A percentile compares a stretch with the other conserved stretches of the same genome.
These are phyloP conservation scores for Pseudopithomyces maydicus DNA, from an alignment of 2,329 filamentous ascomycete species.

Conservation along the genomic window DNA sequence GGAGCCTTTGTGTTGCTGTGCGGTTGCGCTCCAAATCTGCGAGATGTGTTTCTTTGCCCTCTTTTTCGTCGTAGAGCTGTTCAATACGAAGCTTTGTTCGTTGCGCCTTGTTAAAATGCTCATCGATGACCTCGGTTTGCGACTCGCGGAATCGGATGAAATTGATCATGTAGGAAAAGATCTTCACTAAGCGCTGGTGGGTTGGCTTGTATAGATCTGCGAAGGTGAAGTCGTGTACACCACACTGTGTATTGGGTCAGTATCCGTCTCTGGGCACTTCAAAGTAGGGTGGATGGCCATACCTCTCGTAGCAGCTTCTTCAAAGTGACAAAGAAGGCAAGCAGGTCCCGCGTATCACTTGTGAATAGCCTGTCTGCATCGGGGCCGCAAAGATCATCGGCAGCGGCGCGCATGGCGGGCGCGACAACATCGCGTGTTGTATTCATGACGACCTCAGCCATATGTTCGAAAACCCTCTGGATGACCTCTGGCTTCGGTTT, in stretches of 20 bases:
- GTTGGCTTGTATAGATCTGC: conserved; percentile 90
- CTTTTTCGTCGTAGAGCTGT: conserved; percentile 80
- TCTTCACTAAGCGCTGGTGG: conserved; percentile 86
- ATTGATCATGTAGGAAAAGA: conserved; percentile 98
- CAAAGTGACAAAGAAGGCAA: conserved; percentile 92
- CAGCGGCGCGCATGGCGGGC: conserved; percentile 90
- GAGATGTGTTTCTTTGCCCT: conserved; percentile 80
- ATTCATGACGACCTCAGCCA: conserved; percentile 92
- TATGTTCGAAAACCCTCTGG: conserved; percentile 98
- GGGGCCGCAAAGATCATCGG: conserved; percentile 83
- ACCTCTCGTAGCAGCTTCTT: conserved; percentile 75
- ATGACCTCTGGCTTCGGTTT: conserved; percentile 95
- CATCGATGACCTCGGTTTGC: conserved; percentile 85
- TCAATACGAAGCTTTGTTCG: conserved; percentile 87
- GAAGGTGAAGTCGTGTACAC: conserved; percentile 92
- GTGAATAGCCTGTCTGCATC: conserved; percentile 79
- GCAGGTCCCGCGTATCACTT: conserved; percentile 86
- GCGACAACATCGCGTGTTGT: conserved; percentile 91
- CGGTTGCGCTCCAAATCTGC: conserved; percentile 81
- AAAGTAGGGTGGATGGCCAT: conserved; percentile 8
- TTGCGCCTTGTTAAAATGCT: conserved; percentile 91
- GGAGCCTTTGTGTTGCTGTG: conserved; percentile 77
- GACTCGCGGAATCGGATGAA: conserved; percentile 97
- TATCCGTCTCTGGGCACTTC: not conserved
- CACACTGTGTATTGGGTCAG: conserved; percentile 63